Evolutionary conservation across 495 filamentous ascomycete genomes (phyloP), one percentile per base, ranked within the genome.

Genomic region (Trichoderma gamsii): DNA sequence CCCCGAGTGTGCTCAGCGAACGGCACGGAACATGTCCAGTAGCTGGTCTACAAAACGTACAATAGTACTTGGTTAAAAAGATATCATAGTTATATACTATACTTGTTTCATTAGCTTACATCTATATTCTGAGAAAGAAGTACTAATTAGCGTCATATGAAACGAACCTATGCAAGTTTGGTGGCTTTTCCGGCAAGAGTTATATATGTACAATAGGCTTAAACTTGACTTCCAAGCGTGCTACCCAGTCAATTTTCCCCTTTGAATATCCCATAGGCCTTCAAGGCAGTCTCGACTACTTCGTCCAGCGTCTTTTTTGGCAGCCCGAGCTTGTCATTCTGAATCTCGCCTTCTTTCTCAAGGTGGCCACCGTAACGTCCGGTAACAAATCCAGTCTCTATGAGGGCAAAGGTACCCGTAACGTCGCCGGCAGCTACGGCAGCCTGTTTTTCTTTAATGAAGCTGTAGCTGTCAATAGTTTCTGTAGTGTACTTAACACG

Each of bases 271-370:
- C 41, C 41, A 16, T 44, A 44, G 15, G 41, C 41, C 41, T 7
- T 16, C 41, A 44, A 44, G 1, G 41, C 41, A 44, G 41, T 16
- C 41, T 44, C 15, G 41, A 44, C 41, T 23, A 44, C 71, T 51
- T 73, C 71, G 29, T 72, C 69, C 23, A 74, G 68, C 8, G 69
- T 71, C 23, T 51, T 63, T 59, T 69, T 71, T 18, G 69, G 59
- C 46, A 73, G 52, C 1, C 72, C 72, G 56, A 76, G 63, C 49
- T 69, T 71, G 23, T 75, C 71, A 43, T 72, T 75, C 65, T 68
- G 67, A 29, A 77, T 70, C 46, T 74, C 70, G 4, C 70, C 73
- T 61, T 74, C 73, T 68, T 75, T 73, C 63, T 72, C 70, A 18
- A 74, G 59, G 41, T 71, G 64, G 15, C 69, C 72, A n/a, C 71